Conservation (phyloP, 768 basidiomycete species). For the Auriscalpium orientale region DNA sequence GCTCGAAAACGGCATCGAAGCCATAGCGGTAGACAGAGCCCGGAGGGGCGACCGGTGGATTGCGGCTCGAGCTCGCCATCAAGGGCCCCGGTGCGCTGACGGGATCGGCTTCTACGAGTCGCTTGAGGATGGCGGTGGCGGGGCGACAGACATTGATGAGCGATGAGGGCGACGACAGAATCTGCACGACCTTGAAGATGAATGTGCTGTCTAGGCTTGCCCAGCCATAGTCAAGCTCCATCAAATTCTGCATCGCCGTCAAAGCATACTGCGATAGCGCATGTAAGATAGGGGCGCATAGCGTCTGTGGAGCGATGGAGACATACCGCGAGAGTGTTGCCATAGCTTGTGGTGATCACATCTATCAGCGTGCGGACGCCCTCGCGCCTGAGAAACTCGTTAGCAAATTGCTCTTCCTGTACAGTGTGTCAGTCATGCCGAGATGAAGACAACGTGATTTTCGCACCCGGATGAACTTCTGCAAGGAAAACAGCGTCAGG, state of each 20-base stretch:
- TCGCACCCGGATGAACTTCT: conserved; percentile 69
- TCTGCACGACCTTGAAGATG: conserved; percentile 70
- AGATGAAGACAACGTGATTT: neutral
- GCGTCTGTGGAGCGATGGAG: neutral
- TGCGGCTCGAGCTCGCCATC: conserved; percentile 52
- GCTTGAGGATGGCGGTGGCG: conserved; percentile 84
- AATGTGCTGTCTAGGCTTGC: conserved; percentile 61
- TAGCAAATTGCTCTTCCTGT: conserved; percentile 79
- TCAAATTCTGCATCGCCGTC: conserved; percentile 77
- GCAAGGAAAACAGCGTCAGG: conserved; percentile 68
- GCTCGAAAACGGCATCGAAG: conserved; percentile 74
- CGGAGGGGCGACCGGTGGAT: conserved; percentile 43
- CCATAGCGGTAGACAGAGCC: conserved; percentile 80
- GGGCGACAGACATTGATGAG: conserved; percentile 89
- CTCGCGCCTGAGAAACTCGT: conserved; percentile 65
- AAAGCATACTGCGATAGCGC: conserved; percentile 60
- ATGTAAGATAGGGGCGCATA: neutral
- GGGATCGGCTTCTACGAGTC: conserved; percentile 83
- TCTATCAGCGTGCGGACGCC: conserved; percentile 67
- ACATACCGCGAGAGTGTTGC: conserved; percentile 80
- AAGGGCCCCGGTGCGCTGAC: conserved; percentile 52
- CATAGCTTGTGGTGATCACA: conserved; percentile 57
- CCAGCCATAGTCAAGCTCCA: conserved; percentile 86
- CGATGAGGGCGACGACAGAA: conserved; percentile 65
- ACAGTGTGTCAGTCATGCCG: conserved; percentile 3